Conservation (phyloP, 257 asterid genomes). For the Capsicum rhomboideum region DNA sequence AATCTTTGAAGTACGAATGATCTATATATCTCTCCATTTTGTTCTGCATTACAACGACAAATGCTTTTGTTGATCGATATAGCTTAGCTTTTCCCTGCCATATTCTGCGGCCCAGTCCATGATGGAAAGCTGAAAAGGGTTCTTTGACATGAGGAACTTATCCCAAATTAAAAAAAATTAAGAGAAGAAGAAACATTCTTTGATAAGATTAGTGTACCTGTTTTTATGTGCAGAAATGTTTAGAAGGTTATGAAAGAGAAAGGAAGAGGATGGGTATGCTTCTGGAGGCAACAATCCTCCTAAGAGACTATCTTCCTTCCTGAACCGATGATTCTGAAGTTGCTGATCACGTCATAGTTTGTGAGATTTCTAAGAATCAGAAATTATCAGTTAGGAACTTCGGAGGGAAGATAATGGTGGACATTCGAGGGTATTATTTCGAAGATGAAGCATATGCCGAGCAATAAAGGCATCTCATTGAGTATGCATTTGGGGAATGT, state of each 20-base stretch:
- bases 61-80: background rate
- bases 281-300: constrained; percentile 50
- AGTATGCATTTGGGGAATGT: constrained; percentile 80
- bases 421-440: constrained; percentile 62
- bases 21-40: background rate
- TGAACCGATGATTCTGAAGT: constrained; percentile 41
- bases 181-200: background rate
- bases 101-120: background rate
- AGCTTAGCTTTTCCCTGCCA: background rate
- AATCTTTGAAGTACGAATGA: background rate
- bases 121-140: background rate
- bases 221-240: constrained; percentile 32
- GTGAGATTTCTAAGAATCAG: constrained; percentile 69
- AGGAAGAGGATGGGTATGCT: constrained; percentile 43
- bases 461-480: constrained; percentile 72
- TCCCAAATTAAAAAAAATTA: background rate
- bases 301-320: constrained; percentile 29
- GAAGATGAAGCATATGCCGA: constrained; percentile 82
- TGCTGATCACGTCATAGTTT: constrained; percentile 13
- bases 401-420: constrained; percentile 71
- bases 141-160: background rate
- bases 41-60: background rate
- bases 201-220: background rate
- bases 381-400: constrained; percentile 81
- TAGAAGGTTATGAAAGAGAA: constrained; percentile 29